Evolutionary conservation across 805 yeast species (phyloP).

Genomic region (Hanseniaspora guilliermondii): DNA sequence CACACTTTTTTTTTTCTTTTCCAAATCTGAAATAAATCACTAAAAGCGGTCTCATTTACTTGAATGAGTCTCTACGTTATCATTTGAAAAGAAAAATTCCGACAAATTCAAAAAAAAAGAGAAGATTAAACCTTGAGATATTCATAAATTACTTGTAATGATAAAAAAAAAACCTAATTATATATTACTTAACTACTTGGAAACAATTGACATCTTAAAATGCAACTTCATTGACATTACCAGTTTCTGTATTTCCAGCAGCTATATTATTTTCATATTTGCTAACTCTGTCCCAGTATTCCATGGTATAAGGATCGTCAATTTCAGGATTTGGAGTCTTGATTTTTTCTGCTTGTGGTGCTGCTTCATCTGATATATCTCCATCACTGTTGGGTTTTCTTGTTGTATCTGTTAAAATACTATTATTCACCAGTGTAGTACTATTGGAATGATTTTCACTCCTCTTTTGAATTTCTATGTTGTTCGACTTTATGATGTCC

Average conservation of each 20-base stretch:
- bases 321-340: constrained; percentile 1
- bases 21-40: neutral
- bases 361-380: neutral
- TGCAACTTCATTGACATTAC: neutral
- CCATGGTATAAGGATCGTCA: constrained; percentile 6
- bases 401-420: neutral
- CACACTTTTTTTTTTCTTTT: too few species aligned
- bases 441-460: neutral
- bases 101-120: neutral
- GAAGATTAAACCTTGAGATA: neutral
- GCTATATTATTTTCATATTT: neutral
- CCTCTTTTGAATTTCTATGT: neutral
- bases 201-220: neutral
- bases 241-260: neutral
- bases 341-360: neutral
- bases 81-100: neutral
- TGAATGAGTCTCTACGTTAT: too few species aligned
- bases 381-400: neutral
- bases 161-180: neutral
- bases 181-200: neutral
- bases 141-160: neutral
- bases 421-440: neutral
- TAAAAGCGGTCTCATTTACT: neutral
- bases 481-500: neutral
- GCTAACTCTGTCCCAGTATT: constrained; percentile 9